Percentiles rank a stretch among this genome's conserved stretches.
phyloP scores from a whole-genome alignment of 306 rosid genomes.

The Cercis canadensis region DNA sequence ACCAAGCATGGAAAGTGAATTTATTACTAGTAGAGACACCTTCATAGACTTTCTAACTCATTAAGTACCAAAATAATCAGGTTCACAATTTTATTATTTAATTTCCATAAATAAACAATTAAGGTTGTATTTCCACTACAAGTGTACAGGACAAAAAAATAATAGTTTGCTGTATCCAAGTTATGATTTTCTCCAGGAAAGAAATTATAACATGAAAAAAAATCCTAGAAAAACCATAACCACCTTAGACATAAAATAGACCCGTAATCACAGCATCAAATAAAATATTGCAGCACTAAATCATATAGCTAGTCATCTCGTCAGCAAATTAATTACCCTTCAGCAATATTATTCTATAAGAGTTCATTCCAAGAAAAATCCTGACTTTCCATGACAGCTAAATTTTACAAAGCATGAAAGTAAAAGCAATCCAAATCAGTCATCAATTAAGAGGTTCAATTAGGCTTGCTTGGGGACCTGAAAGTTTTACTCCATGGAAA shows the following conservation, averaged over 20 bases:
- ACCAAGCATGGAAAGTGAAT: too few species aligned
- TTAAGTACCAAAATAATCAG: too few species aligned
- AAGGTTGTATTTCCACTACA: constrained; percentile 6
- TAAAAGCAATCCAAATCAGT: constrained; percentile 26
- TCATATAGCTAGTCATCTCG: constrained; percentile 4
- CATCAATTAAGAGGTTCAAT: background rate
- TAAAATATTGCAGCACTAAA: constrained; percentile 2
- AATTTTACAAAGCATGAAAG: background rate
- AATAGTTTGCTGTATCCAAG: background rate
- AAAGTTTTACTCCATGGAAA: too few species aligned
- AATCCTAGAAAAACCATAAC: constrained; percentile 7
- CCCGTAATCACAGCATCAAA: constrained; percentile 15
- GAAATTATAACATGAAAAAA: background rate
- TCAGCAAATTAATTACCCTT: background rate
- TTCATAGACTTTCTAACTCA: too few species aligned
- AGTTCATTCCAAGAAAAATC: background rate
- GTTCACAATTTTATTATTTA: too few species aligned
- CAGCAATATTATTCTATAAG: background rate
- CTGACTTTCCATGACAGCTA: constrained; percentile 1
- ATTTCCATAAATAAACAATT: background rate
- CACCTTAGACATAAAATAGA: background rate
- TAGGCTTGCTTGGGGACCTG: constrained; percentile 5
- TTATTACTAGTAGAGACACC: too few species aligned
- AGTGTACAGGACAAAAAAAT: constrained; percentile 10
- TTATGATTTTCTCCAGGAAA: background rate